Conservation (phyloP, 2,329 filamentous ascomycete genomes). For the Lasiodiplodia citricola region DNA sequence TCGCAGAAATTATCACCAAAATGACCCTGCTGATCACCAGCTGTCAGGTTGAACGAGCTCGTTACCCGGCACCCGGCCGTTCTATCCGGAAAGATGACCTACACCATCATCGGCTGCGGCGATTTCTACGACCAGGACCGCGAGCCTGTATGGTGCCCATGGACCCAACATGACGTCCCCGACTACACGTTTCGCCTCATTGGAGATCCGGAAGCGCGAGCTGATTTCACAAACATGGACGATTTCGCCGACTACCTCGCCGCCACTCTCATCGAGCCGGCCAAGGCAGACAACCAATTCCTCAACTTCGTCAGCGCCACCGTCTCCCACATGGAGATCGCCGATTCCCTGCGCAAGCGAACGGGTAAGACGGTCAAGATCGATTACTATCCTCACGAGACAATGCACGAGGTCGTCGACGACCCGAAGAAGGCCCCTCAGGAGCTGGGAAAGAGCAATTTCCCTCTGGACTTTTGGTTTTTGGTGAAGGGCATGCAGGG, state of each 20-base stretch:
- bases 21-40: slow-evolving; percentile 27
- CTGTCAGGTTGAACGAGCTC: slow-evolving; percentile 31
- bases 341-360: slow-evolving; percentile 31
- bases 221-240: slow-evolving; percentile 35
- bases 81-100: slow-evolving; percentile 35
- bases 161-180: slow-evolving; percentile 31
- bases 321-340: slow-evolving; percentile 34
- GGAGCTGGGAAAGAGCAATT: slow-evolving; percentile 29
- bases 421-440: slow-evolving; percentile 26
- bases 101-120: slow-evolving; percentile 40
- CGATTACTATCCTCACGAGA: slow-evolving; percentile 25
- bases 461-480: slow-evolving; percentile 37
- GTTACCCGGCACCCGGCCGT: slow-evolving; percentile 32
- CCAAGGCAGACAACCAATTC: slow-evolving; percentile 32
- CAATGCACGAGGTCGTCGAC: slow-evolving; percentile 31
- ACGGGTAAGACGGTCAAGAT: slow-evolving; percentile 30
- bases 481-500: slow-evolving; percentile 34
- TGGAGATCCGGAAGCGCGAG: slow-evolving; percentile 32
- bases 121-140: slow-evolving; percentile 39
- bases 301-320: slow-evolving; percentile 36
- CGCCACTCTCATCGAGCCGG: slow-evolving; percentile 33
- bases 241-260: slow-evolving; percentile 37
- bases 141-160: slow-evolving; percentile 37
- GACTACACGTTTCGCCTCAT: slow-evolving; percentile 35
- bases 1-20: background rate